Base-by-base conservation (phyloP, 176 grass and related monocot genomes). In the Juncus inflexus region DNA sequence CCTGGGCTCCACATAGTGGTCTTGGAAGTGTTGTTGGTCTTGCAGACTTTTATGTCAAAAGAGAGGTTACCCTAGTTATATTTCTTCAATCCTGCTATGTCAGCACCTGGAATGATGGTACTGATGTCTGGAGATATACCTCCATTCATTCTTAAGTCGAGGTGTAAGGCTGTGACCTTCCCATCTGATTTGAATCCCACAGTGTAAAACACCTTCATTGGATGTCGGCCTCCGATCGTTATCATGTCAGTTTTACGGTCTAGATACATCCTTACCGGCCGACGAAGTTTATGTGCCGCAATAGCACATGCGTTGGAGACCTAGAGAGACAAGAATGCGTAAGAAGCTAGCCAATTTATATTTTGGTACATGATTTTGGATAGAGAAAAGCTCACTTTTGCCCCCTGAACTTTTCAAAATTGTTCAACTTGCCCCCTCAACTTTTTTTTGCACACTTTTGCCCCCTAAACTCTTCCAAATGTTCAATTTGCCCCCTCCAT, bases 161-260 rank as follows among this genome's bases (percentile, higher is more conserved):
- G 14, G 41, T 95, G 86, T 77, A 95, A 76, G 9, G 90, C 90
- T 12, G 90, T 95, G 50, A 95, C 76, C 64, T 83, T 84, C 36
- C 90, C 90, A 66, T 95, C 52, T 47, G 86, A 70, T 16, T 86
- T 90, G 80, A 95, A 95, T 65, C 86, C 90, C 37, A 95, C 83
- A 51, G 82, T 66, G 42, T 95, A 95, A 35, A 62, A 39, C 58
- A 60, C 83, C 80, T 95, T 95, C 54, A 89, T 35, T 54, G 90
- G 90, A 67, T 90, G 86, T 7, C 90, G 80, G 58, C 74, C 74
- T 15, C 83, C 90, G 50, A 77, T 6, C 65, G 86, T 86, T 66
- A 95, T 59, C 90, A 95, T 95, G 60, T 90, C 90, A 0, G 86
- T 95, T 50, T 80, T 78, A 42, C 79, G 82, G 70, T 89, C 76